A percentile compares a stretch with the other conserved stretches of the same genome.
Conservation (phyloP, 805 yeast genomes). For the Saccharomycopsis javanensis region DNA sequence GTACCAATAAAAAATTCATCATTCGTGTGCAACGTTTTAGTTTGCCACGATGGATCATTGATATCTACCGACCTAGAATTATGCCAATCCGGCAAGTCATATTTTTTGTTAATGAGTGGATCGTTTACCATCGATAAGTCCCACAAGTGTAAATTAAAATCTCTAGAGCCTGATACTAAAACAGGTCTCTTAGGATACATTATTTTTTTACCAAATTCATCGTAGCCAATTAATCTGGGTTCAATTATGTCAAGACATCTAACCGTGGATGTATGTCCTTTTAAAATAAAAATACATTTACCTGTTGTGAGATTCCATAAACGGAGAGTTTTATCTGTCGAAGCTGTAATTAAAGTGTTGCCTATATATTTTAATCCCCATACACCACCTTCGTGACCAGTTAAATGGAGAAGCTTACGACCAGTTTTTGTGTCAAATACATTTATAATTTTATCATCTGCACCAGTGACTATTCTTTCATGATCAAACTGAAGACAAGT, state of each 20-base stretch:
- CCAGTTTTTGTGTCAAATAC: conserved; percentile 76
- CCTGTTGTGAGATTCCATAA: conserved; percentile 87
- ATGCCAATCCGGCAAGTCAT: conserved; percentile 2
- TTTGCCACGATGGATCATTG: conserved; percentile 1
- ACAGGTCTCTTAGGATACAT: conserved; percentile 55
- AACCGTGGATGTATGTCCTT: conserved; percentile 89
- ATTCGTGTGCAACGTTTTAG: conserved; percentile 14
- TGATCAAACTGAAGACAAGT: conserved; percentile 92
- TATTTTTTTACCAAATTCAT: conserved; percentile 46
- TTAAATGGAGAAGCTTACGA: conserved; percentile 44
- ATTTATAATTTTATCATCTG: conserved; percentile 76
- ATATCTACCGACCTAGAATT: background rate
- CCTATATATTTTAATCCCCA: conserved; percentile 93
- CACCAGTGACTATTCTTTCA: conserved; percentile 83
- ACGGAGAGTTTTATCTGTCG: conserved; percentile 89
- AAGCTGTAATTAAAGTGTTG: conserved; percentile 80
- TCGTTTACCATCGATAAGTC: conserved; percentile 47
- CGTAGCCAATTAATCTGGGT: conserved; percentile 54
- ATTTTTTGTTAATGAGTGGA: conserved; percentile 12
- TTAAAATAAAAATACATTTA: conserved; percentile 80
- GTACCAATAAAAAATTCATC: conserved; percentile 63
- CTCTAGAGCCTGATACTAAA: conserved; percentile 83
- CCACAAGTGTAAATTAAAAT: conserved; percentile 79
- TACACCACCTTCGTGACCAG: conserved; percentile 95
- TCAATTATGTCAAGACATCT: conserved; percentile 79